These are phyloP conservation scores for Tricholoma hemisulphureum DNA, from an alignment of 768 basidiomycete genomes.

Conservation along the genomic window DNA sequence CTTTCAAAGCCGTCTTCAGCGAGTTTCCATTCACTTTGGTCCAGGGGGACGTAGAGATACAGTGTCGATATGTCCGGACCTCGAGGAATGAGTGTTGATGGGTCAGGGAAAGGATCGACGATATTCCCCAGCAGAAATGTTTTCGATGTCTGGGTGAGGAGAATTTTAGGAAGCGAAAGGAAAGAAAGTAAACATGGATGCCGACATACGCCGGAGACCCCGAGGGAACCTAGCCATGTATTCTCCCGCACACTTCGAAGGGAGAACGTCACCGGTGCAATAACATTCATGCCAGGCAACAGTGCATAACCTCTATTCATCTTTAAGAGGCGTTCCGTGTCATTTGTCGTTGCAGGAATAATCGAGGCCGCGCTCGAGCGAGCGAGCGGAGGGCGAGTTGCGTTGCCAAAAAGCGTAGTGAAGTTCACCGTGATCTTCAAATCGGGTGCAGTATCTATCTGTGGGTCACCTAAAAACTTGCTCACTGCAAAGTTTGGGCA, in stretches of 20 bases:
- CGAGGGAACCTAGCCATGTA: conserved; percentile 11
- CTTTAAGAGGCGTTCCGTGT: conserved; percentile 12
- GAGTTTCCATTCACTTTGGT: conserved; percentile 13
- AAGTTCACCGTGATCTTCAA: conserved; percentile 18
- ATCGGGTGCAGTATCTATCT: too few species aligned
- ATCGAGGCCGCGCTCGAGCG: conserved; percentile 9
- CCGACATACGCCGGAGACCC: conserved; percentile 14
- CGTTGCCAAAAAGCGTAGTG: conserved; percentile 5
- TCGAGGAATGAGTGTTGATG: conserved; percentile 7
- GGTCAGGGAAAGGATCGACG: conserved; percentile 11
- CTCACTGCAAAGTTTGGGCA: too few species aligned
- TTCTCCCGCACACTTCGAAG: conserved; percentile 8
- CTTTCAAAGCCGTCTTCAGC: conserved; percentile 17
- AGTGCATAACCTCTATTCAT: too few species aligned
- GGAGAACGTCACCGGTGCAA: conserved; percentile 18
- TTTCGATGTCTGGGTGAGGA: conserved; percentile 7
- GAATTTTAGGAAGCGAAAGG: not conserved
- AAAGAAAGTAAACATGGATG: too few species aligned
- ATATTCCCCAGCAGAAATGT: conserved; percentile 13
- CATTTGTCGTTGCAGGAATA: conserved; percentile 10
- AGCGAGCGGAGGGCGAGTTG: not conserved
- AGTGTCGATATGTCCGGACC: conserved; percentile 12
- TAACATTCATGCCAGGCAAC: too few species aligned
- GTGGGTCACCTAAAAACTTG: too few species aligned
- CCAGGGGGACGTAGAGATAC: conserved; percentile 8